Conservation (phyloP, 345 rosid genomes). For the Euphorbia pulcherrima region DNA sequence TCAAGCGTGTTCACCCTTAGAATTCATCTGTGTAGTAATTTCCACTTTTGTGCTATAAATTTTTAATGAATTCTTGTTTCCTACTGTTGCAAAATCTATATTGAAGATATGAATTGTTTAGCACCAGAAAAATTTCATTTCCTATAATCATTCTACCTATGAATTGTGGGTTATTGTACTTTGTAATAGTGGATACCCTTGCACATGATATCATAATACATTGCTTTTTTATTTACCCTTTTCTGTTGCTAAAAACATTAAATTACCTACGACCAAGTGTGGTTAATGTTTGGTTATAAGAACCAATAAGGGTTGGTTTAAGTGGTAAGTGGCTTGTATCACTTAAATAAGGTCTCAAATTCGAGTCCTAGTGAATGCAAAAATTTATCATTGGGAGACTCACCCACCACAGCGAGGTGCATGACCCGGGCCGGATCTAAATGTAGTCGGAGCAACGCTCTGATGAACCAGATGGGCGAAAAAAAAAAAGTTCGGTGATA, state of each 20-base stretch:
- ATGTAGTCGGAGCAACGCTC: no score
- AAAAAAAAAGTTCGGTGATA: no score
- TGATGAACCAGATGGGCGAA: no score
- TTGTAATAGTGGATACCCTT: neutral
- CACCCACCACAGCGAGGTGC: no score
- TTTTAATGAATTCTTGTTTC: neutral
- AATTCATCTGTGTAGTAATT: neutral
- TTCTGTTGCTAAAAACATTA: neutral
- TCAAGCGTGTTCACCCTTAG: constrained; percentile 1
- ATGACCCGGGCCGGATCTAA: no score
- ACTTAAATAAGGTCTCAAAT: no score
- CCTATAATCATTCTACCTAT: neutral
- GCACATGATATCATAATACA: constrained; percentile 7
- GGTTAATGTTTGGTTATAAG: constrained; percentile 3
- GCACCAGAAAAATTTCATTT: neutral
- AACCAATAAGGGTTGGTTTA: no score
- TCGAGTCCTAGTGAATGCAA: no score
- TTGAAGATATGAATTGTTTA: neutral
- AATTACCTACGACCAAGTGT: neutral
- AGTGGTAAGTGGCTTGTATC: no score
- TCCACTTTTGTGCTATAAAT: neutral
- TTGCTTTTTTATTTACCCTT: neutral
- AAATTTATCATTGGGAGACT: no score
- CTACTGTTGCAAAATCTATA: neutral
- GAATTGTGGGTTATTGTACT: constrained; percentile 1